Base-by-base conservation (phyloP, 2,329 filamentous ascomycete genomes). In the Pezicula carpinea region DNA sequence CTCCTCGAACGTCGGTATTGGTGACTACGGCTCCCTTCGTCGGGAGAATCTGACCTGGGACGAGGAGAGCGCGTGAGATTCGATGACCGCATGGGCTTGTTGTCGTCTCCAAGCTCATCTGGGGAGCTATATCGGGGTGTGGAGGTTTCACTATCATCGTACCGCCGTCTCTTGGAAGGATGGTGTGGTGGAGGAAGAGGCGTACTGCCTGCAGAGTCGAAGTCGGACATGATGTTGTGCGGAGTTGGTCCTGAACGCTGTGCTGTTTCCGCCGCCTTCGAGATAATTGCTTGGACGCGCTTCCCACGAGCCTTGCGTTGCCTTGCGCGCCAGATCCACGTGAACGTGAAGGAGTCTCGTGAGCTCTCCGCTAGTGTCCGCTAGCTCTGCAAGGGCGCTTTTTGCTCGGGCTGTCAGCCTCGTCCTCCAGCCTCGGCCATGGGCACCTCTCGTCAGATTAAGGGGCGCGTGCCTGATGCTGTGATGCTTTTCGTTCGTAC, bases 41-140 rank as follows among this genome's bases (percentile, higher is more conserved):
- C 54, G 15, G 55, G 59, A 8, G 53, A 57, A 42, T 48, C 54
- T 14, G 56, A 53, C 55, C 53, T 54, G 26, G 55, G 44, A 23
- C 57, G 54, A 19, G 21, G 38, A 40, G 38, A 23, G 46, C 47
- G 14, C 31, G 39, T 26, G 54, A 47, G 64, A 55, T 41, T 66
- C 56, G 54, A 70, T 29, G 56, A 55, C 41, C 56, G 55, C 44
- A 67, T 50, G 55, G 63, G 26, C 61, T 65, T 50, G 68, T 61
- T 39, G 38, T 34, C 29, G 6, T 56, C 53, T 18, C 33, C 53
- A 26, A 56, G 44, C 45, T 75, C 72, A 50, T 77, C 74, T 6
- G 76, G 70, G 29, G 69, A 73, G 49, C 66, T 68, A 57, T 72
- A 71, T 31, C 64, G 63, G 8, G 68, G 66, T 7, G 67, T 68